Conservation (phyloP, 1,284 basidiomycete genomes). For the Leccinum proximum region DNA sequence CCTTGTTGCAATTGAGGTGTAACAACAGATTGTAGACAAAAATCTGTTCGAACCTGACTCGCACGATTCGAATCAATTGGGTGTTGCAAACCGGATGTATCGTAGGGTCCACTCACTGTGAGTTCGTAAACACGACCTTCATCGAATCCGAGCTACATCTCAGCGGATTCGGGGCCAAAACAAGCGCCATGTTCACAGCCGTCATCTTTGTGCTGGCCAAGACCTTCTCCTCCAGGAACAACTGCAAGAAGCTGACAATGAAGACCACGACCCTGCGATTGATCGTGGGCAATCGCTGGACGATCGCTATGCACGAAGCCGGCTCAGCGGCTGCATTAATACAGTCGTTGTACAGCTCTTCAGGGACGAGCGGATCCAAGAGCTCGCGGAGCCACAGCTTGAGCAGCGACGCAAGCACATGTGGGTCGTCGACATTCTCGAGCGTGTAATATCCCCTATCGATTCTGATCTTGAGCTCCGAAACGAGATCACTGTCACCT, state of each 20-base stretch:
- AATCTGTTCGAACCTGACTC: conserved; percentile 74
- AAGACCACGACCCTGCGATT: conserved; percentile 85
- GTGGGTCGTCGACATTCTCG: conserved; percentile 84
- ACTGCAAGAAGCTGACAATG: conserved; percentile 85
- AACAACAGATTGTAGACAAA: conserved; percentile 84
- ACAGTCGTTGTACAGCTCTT: conserved; percentile 87
- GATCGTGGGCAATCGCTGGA: conserved; percentile 76
- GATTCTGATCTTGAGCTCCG: conserved; percentile 83
- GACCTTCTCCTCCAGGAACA: conserved; percentile 78
- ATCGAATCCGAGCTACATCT: conserved; percentile 82
- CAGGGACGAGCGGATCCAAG: conserved; percentile 83
- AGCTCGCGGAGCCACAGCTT: conserved; percentile 94
- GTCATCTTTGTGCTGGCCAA: conserved; percentile 85
- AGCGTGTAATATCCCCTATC: conserved; percentile 90
- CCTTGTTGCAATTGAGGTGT: conserved; percentile 70
- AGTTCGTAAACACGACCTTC: conserved; percentile 85
- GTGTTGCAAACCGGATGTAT: not conserved
- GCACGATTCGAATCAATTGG: conserved; percentile 4
- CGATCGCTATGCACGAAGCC: conserved; percentile 67
- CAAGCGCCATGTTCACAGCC: conserved; percentile 70
- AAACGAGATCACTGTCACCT: conserved; percentile 84
- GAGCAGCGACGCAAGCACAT: conserved; percentile 83
- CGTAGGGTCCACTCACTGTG: conserved; percentile 55
- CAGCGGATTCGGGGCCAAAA: conserved; percentile 88
- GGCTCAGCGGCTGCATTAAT: conserved; percentile 67